Evolutionary conservation across 2,329 filamentous ascomycete species (phyloP), one percentile per base, ranked within the genome.

Genomic region (Neofusicoccum cordaticola): DNA sequence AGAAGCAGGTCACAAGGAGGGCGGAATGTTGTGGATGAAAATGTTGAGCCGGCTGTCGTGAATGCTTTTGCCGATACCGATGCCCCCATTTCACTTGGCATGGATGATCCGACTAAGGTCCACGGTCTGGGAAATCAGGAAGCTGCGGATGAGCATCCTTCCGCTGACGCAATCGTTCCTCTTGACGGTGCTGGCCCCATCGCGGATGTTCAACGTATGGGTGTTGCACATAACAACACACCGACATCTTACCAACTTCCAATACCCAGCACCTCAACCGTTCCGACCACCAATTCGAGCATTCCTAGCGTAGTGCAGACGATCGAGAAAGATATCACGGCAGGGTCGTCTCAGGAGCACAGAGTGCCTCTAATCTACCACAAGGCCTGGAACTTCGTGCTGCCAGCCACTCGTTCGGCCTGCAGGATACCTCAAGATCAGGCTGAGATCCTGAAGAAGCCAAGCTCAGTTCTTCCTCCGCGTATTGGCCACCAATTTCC

Each of bases 241-340:
- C 58, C 58, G 4, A 62, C 58, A 4, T 62, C 58, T 27, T 50
- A 62, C 31, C 56, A 60, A 45, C 6, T 60, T 19, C 56, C 42
- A 1, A n/a, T 47, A 12, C 11, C 7, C 9, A 60, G 56, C 44
- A 60, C 41, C 31, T 60, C 42, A 4, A 47, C 41, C 15, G 42
- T 47, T 4, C n/a, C 56, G 2, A 60, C 56, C 8, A 37, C 56
- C 4, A 37, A 60, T 9, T 60, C 56, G 11, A 60, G 56, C 17
- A 8, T 60, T 11, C 41, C 56, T 8, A 60, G n/a, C 41, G 31
- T 60, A 15, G 2, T 48, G 1, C 56, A 41, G 8, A 47, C 56
- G 6, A 6, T 22, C 17, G 41, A 60, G 12, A 60, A 60, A 2
- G n/a, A 37, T 8, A 9, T 15, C 12, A 1, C 11, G 4, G 4